Percentiles rank a stretch among this genome's conserved stretches.
phyloP scores from a whole-genome alignment of 192 early-diverging fungal genomes.

The Entomortierella parvispora region DNA sequence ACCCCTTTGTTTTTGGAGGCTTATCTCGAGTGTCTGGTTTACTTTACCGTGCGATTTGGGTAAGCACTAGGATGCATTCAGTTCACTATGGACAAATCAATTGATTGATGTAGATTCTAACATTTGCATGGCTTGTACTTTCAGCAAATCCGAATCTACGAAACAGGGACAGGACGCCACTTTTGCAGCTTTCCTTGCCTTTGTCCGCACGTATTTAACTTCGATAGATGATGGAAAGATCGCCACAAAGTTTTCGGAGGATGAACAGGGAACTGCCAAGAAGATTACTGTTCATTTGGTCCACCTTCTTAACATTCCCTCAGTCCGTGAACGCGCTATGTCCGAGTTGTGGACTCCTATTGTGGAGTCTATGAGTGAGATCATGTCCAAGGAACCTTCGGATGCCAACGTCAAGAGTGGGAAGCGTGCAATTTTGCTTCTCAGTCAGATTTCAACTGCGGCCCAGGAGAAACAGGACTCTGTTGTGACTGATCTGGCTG shows the following conservation, averaged over 20 bases:
- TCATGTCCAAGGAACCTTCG: constrained; percentile 20
- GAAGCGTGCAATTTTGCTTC: constrained; percentile 24
- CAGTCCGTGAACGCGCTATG: constrained; percentile 31
- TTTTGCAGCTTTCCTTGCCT: constrained; percentile 15
- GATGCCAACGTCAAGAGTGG: constrained; percentile 37
- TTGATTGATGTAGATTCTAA: neutral
- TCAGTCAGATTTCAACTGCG: constrained; percentile 12
- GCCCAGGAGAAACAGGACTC: constrained; percentile 24
- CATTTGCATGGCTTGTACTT: neutral
- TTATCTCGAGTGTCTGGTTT: constrained; percentile 73
- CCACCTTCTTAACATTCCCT: constrained; percentile 35
- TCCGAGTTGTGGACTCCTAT: constrained; percentile 28
- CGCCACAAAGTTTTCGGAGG: constrained; percentile 25
- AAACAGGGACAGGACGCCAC: constrained; percentile 41
- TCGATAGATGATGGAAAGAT: constrained; percentile 13
- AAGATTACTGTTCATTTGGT: constrained; percentile 32
- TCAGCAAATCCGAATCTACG: constrained; percentile 38
- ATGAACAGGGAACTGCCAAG: constrained; percentile 26
- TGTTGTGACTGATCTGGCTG: constrained; percentile 14
- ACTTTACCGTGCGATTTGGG: constrained; percentile 59
- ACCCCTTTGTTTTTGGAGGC: constrained; percentile 64
- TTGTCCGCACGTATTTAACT: constrained; percentile 23
- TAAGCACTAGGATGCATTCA: constrained; percentile 11
- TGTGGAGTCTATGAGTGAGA: constrained; percentile 20
- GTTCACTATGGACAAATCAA: neutral